Evolutionary conservation across 257 asterid species (phyloP), one percentile per base, ranked within the genome.

Genomic region (Solanum piurae): DNA sequence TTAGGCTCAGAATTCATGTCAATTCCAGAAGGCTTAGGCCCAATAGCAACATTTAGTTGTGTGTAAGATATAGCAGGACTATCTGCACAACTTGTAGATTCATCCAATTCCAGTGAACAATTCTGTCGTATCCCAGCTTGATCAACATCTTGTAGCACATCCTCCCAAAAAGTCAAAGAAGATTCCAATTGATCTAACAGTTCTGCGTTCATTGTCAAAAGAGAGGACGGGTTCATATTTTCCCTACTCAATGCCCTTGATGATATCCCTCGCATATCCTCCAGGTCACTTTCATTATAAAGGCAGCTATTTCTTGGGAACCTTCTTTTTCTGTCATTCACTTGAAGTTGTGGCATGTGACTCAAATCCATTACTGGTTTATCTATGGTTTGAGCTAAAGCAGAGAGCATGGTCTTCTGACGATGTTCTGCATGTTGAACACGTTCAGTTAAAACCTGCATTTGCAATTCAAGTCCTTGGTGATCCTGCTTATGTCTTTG

Each of bases 1-100:
- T 49, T 90, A 71, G 99, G 98, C 83, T 93, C 95, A 16, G 92
- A 88, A 86, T 94, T 94, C 95, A 93, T 92, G 92, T 94, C 96
- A 40, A 95, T 93, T 52, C 85, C 97, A 52, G 96, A 86, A 79
- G 89, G 62, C 84, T 87, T 88, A 55, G 77, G 34, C 36, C 90
- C 93, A 80, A 88, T 76, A 49, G 93, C 94, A 74, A 89, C 66
- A 55, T 90, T 89, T 60, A 94, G 91, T 58, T 91, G 94, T 44
- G 95, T 89, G 92, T 91, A 95, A 49, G 98, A 93, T 75, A 89
- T 89, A 80, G 91, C 72, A 7, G 95, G 95, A 90, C 94, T 91
- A 83, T 89, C 93, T 5, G 88, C 93, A 90, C 92, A 85, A 64
- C 90, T 89, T 29, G 91, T 86, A 60, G 95, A 90, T 87, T 93